phyloP scores from a whole-genome alignment of 163 green algal species.

The Chlorella variabilis region DNA sequence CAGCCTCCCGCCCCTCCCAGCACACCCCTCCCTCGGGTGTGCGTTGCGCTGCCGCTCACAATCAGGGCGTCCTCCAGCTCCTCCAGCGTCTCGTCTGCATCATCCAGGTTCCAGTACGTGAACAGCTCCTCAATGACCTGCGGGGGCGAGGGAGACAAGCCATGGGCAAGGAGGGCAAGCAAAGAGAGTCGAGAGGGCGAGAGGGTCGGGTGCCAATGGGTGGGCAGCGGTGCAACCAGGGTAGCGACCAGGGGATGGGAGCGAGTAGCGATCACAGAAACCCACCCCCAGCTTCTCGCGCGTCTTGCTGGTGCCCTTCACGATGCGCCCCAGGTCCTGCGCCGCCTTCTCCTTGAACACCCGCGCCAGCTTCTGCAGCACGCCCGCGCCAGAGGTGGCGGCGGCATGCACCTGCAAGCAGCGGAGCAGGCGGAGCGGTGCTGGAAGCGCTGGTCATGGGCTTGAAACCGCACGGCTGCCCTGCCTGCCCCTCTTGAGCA shows the following conservation, averaged over 20 bases:
- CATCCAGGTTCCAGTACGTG: slow-evolving; percentile 90
- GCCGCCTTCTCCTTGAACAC: slow-evolving; percentile 93
- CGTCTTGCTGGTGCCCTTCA: slow-evolving; percentile 92
- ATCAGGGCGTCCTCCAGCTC: slow-evolving; percentile 96
- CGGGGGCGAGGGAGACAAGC: too few relatives aligned
- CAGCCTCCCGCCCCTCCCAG: too few relatives aligned
- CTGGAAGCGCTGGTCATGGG: too few relatives aligned
- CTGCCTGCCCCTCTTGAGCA: too few relatives aligned
- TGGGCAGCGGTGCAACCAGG: too few relatives aligned
- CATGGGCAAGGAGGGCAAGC: too few relatives aligned
- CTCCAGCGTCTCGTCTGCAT: slow-evolving; percentile 90
- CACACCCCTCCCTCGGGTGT: too few relatives aligned
- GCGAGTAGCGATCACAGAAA: too few relatives aligned
- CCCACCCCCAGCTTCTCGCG: slow-evolving; percentile 85
- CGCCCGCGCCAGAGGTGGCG: slow-evolving; percentile 18
- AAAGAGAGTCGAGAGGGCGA: too few relatives aligned
- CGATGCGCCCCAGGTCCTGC: slow-evolving; percentile 87
- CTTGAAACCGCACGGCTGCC: too few relatives aligned
- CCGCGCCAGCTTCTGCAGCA: slow-evolving; percentile 80
- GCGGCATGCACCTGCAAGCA: slow-evolving; percentile 14
- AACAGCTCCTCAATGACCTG: slow-evolving; percentile 96
- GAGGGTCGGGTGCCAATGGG: too few relatives aligned
- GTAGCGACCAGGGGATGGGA: too few relatives aligned
- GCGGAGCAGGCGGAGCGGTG: not conserved
- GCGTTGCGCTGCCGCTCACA: slow-evolving; percentile 52